phyloP scores from a whole-genome alignment of 257 asterid species.

The Solanum tarapatanum region DNA sequence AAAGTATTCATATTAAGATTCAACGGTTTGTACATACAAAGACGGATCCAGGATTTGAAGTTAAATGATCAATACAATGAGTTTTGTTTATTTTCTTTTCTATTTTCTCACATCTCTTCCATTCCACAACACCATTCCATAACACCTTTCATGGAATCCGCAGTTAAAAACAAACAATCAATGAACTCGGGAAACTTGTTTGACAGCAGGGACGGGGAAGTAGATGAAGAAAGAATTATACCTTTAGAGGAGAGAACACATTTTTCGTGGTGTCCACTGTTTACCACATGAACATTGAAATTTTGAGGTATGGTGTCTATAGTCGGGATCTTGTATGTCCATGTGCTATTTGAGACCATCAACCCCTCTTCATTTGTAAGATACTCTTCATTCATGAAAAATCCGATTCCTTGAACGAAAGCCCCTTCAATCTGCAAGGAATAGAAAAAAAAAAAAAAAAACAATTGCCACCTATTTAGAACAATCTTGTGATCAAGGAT shows the following conservation, averaged over 20 bases:
- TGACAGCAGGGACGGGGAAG: background rate
- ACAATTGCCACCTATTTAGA: background rate
- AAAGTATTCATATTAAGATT: background rate
- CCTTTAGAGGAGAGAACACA: constrained; percentile 82
- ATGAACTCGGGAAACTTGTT: background rate
- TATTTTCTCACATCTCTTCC: background rate
- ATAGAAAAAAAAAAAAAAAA: background rate
- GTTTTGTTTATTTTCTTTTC: background rate
- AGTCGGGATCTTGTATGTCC: constrained; percentile 81
- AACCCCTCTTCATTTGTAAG: constrained; percentile 39
- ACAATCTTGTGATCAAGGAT: background rate
- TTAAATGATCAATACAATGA: background rate
- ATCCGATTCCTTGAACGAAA: constrained; percentile 77
- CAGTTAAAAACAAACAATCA: background rate
- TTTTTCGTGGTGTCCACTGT: constrained; percentile 47
- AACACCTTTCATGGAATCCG: background rate
- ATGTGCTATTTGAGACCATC: constrained; percentile 43
- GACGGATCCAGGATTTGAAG: background rate
- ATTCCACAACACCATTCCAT: background rate
- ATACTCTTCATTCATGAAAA: constrained; percentile 82
- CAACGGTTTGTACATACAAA: background rate
- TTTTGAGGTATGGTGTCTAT: constrained; percentile 57
- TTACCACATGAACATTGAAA: constrained; percentile 54
- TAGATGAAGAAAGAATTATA: background rate
- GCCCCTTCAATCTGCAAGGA: constrained; percentile 70